Conservation (phyloP, 331 rosid genomes). For the Quercus tomentella region DNA sequence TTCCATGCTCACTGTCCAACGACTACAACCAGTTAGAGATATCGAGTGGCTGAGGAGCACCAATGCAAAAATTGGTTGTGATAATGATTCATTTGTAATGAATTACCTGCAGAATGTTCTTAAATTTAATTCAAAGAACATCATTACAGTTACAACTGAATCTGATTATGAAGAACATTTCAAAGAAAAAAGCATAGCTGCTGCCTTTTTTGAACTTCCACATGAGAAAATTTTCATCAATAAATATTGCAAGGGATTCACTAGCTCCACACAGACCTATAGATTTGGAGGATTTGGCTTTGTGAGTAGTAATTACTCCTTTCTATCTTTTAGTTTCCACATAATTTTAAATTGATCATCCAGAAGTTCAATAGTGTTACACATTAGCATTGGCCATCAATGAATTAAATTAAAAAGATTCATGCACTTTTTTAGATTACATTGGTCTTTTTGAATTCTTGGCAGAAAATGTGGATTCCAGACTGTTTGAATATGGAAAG, state of each 20-base stretch:
- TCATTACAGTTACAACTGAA: conserved; percentile 15
- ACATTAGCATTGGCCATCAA: no score
- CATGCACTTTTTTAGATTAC: no score
- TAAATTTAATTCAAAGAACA: conserved; percentile 22
- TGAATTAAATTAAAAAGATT: no score
- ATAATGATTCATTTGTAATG: conserved; percentile 39
- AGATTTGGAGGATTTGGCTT: conserved; percentile 73
- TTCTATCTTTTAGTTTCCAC: neutral
- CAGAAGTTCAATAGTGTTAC: neutral
- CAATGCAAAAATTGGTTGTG: conserved; percentile 47
- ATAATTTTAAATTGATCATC: neutral
- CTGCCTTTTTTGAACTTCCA: conserved; percentile 71
- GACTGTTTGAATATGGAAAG: no score
- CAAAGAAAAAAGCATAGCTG: conserved; percentile 31
- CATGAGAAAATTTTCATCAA: conserved; percentile 42
- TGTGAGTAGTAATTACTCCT: conserved; percentile 39
- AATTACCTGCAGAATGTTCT: conserved; percentile 34
- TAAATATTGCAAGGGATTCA: conserved; percentile 42
- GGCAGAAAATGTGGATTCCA: no score
- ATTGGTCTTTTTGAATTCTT: no score
- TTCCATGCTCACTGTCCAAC: conserved; percentile 61
- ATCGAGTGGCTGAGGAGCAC: conserved; percentile 42
- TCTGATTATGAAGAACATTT: conserved; percentile 19
- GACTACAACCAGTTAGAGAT: conserved; percentile 24
- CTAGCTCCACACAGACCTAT: conserved; percentile 20